Base-by-base conservation (phyloP, 306 rosid genomes). In the Inga leiocalycina region DNA sequence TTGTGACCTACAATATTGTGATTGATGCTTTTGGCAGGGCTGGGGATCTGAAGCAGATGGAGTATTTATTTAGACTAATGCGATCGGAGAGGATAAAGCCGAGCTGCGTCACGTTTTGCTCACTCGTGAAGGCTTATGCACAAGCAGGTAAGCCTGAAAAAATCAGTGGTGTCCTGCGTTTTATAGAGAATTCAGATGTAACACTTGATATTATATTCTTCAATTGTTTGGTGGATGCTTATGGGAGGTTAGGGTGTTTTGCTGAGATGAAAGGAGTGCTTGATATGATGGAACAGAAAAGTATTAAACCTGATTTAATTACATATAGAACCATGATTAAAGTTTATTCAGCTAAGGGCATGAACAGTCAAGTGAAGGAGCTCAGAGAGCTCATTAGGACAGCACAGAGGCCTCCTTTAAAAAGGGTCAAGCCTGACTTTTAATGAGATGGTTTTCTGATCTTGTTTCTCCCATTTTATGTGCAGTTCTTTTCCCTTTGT, bases 1-100 rank as follows among this genome's bases (percentile, higher is more conserved):
- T 93, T 45, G 92, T 92, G 69, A 92, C 97, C 76, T 95, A 88
- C 89, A 95, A 95, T 76, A 89, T 95, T 80, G 93, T 91, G 71
- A 95, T 93, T 78, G 96, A 95, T 81, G 97, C 98, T 65, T 95
- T 95, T 84, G 99, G 99, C 77, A 91, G 91, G 86, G 99, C 96
- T 8, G 97, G 98, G 59, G 91, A 95, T 86, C 89, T 95, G 81
- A 89, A 91, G 85, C 98, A 93, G 87, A 93, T 95, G 98, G 99
- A 95, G 89, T 89, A 91, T 87, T 80, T 93, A 77, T 93, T 95
- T 78, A 90, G 97, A 83, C 89, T 95, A 71, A 95, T 93, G 99
- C 88, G 88, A 57, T 95, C 99, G 4, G 97, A 93, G 86, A 89
- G 97, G 88, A 91, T 93, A 86, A 93, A 91, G 71, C 99, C 98